phyloP scores from a whole-genome alignment of 768 basidiomycete species.

The Nidularia sp. region DNA sequence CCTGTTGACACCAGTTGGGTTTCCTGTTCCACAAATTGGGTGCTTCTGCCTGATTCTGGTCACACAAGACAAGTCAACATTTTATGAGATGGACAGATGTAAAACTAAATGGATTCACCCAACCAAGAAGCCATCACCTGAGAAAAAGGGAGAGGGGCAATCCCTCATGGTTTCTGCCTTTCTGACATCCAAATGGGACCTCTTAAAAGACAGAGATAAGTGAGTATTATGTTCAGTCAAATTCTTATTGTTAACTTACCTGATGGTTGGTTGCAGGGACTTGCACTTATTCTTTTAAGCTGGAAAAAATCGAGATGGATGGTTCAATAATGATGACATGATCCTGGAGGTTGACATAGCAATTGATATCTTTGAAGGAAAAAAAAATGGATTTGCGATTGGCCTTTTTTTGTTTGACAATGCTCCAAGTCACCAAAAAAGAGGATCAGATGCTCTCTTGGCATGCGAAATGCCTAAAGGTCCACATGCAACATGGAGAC shows the following conservation, averaged over 20 bases:
- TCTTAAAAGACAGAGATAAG: constrained; percentile 12
- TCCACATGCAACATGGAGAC: constrained; percentile 10
- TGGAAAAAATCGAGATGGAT: constrained; percentile 25
- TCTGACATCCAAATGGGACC: constrained; percentile 23
- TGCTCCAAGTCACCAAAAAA: constrained; percentile 15
- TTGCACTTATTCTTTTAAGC: constrained; percentile 16
- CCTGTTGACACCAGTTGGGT: constrained; percentile 7
- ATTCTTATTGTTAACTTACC: too few relatives aligned
- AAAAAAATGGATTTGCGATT: constrained; percentile 13
- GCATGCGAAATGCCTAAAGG: constrained; percentile 14
- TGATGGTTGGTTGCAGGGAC: too few relatives aligned
- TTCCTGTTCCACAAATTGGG: constrained; percentile 10
- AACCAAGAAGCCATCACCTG: constrained; percentile 14
- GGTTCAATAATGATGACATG: constrained; percentile 17
- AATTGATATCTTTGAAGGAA: constrained; percentile 26
- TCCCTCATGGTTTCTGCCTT: constrained; percentile 33
- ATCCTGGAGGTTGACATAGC: constrained; percentile 17
- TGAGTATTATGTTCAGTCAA: too few relatives aligned
- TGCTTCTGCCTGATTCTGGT: constrained; percentile 14
- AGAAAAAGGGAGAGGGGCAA: constrained; percentile 27
- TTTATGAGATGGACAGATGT: constrained; percentile 26
- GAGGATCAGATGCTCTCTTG: constrained; percentile 11
- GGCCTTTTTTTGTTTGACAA: constrained; percentile 20
- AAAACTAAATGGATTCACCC: constrained; percentile 20
- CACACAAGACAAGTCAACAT: constrained; percentile 34